Evolutionary conservation across 2,329 filamentous ascomycete species (phyloP).

Genomic region (Nannizzia gypsea): DNA sequence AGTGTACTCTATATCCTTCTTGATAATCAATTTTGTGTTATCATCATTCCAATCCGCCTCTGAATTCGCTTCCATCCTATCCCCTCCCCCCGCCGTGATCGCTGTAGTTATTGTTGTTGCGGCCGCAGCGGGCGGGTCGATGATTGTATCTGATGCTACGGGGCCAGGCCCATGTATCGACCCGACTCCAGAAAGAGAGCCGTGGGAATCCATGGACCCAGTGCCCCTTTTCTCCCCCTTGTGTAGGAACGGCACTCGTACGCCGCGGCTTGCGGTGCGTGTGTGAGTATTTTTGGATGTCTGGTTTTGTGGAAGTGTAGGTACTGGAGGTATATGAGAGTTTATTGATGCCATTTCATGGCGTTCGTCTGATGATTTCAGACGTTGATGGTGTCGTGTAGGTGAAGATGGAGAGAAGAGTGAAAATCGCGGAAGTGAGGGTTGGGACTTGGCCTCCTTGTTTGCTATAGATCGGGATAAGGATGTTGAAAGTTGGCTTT

Average conservation of each 20-base stretch:
- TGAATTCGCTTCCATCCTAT: not conserved
- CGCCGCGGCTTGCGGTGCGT: not conserved
- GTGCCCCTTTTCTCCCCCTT: not conserved
- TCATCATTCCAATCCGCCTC: slow-evolving; percentile 2
- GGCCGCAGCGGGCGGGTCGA: not conserved
- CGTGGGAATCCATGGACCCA: not conserved
- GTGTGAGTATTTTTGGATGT: not conserved
- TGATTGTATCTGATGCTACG: not conserved
- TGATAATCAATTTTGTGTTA: slow-evolving; percentile 11
- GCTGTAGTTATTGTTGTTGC: not conserved
- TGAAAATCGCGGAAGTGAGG: not conserved
- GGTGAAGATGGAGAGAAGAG: not conserved
- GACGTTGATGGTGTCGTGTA: not conserved
- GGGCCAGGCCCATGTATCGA: not conserved
- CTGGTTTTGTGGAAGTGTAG: not conserved
- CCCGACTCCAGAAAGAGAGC: not conserved
- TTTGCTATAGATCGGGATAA: not conserved
- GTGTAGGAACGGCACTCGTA: not conserved
- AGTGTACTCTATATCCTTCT: slow-evolving; percentile 9
- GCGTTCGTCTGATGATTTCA: not conserved
- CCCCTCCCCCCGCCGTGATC: not conserved
- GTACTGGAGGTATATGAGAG: not conserved
- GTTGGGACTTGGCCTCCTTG: not conserved
- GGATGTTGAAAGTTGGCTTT: not conserved
- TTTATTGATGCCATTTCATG: not conserved